phyloP scores from a whole-genome alignment of 2,329 filamentous ascomycete genomes.

The Colletotrichum sp. region DNA sequence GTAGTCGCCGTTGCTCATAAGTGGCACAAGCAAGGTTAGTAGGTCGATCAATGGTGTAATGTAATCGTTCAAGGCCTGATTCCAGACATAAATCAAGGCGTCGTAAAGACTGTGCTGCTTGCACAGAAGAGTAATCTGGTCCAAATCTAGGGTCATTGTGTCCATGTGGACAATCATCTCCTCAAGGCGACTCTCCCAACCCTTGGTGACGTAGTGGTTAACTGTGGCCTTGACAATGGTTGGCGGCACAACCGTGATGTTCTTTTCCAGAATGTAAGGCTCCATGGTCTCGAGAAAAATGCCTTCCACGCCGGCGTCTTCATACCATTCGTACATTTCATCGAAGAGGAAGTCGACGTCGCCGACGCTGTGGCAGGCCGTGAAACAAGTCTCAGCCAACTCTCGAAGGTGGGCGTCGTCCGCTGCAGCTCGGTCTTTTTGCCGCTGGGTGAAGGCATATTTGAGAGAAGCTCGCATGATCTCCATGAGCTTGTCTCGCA shows the following conservation, averaged over 20 bases:
- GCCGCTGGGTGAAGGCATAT: slow-evolving; percentile 78
- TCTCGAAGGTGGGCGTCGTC: slow-evolving; percentile 72
- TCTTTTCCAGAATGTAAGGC: slow-evolving; percentile 81
- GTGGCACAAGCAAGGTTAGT: slow-evolving; percentile 67
- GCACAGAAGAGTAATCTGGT: slow-evolving; percentile 89
- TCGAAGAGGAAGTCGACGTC: slow-evolving; percentile 89
- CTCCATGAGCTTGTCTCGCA: slow-evolving; percentile 87
- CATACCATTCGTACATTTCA: slow-evolving; percentile 88
- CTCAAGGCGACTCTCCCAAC: slow-evolving; percentile 80
- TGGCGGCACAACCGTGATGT: slow-evolving; percentile 78
- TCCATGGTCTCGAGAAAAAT: slow-evolving; percentile 90
- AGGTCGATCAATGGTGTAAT: slow-evolving; percentile 90
- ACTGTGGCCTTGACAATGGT: slow-evolving; percentile 86
- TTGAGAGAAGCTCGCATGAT: slow-evolving; percentile 93
- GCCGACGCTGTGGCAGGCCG: slow-evolving; percentile 78
- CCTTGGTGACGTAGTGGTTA: slow-evolving; percentile 76
- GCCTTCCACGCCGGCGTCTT: slow-evolving; percentile 73
- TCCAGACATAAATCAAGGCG: slow-evolving; percentile 97
- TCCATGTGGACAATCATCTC: slow-evolving; percentile 95
- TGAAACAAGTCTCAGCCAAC: slow-evolving; percentile 82
- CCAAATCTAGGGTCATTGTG: slow-evolving; percentile 88
- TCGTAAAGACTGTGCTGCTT: slow-evolving; percentile 93
- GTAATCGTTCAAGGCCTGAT: slow-evolving; percentile 85
- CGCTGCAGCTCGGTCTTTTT: slow-evolving; percentile 48
- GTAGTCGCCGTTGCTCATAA: slow-evolving; percentile 61